Base-by-base conservation (phyloP, 352 stramenopile genomes). In the Peronospora destructor region DNA sequence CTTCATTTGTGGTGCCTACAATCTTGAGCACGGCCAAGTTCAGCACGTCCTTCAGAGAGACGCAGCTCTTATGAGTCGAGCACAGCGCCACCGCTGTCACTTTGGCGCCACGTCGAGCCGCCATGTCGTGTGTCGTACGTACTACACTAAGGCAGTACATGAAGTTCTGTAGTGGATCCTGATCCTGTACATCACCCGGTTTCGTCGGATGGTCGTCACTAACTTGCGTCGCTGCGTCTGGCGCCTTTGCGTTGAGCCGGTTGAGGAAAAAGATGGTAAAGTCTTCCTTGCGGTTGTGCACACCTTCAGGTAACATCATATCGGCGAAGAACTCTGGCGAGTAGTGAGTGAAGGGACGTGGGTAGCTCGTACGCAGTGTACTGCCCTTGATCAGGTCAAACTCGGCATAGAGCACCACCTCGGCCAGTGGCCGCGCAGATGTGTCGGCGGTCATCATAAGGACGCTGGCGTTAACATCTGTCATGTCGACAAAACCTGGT, bases 261-360 rank as follows among this genome's bases (percentile, higher is more conserved):
- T 92, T 91, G 49, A 94, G 75, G 53, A 94, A 93, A 57, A 94
- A 94, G 40, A 91, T 78, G 29, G 84, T 94, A 14, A 80, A 84
- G 66, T 94, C 84, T 36, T 91, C 61, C 26, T 89, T 49, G 39
- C 84, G 84, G 61, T 94, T 94, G 73, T 94, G 84, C 52, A 91
- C 80, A 40, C 84, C 84, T 43, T 94, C 84, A 16, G 84, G 84
- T 21, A 94, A 56, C 84, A 94, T 94, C 26, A 85, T 79, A 49
- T 94, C 84, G 19, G 84, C 84, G 49, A 94, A 94, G 57, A 93
- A 94, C 67, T 94, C 84, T 59, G 81, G 69, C 46, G 80, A 87
- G 64, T 91, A 91, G 64, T 90, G 73, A 26, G 71, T 45, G 32
- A 89, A 74, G 10, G 66, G 56, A 1, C 19, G 32, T 6, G 84